Conservation (phyloP, 495 filamentous ascomycete genomes). For the Podospora pseudocomata region DNA sequence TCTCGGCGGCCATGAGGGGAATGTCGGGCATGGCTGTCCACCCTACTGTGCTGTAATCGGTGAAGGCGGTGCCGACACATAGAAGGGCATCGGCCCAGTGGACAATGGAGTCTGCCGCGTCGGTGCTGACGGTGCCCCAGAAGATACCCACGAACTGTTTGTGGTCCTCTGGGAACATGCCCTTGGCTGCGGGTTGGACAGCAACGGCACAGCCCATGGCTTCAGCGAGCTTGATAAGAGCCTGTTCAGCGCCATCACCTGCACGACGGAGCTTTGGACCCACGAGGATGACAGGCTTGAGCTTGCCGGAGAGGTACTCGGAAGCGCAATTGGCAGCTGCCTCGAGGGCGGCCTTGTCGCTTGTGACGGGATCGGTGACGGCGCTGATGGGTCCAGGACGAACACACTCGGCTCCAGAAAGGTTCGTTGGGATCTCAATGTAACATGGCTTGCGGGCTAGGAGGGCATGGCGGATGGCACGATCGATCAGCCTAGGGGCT, state of each 20-base stretch:
- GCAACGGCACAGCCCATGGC: slow-evolving; percentile 27
- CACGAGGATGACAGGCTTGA: slow-evolving; percentile 26
- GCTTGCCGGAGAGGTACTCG: slow-evolving; percentile 25
- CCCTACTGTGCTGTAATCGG: slow-evolving; percentile 28
- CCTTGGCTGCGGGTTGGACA: slow-evolving; percentile 29
- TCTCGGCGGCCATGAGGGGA: slow-evolving; percentile 21
- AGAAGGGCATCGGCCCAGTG: slow-evolving; percentile 28
- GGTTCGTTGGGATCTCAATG: slow-evolving; percentile 76
- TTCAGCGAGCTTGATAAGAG: slow-evolving; percentile 23
- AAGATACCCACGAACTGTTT: slow-evolving; percentile 27
- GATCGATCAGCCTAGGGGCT: slow-evolving; percentile 68
- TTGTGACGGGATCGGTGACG: slow-evolving; percentile 18
- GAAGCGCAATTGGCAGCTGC: slow-evolving; percentile 20
- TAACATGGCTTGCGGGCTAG: slow-evolving; percentile 70
- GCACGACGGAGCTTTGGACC: slow-evolving; percentile 24
- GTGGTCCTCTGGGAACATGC: slow-evolving; percentile 28
- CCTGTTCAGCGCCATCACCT: slow-evolving; percentile 15
- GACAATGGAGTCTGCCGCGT: slow-evolving; percentile 25
- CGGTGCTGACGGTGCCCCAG: slow-evolving; percentile 27
- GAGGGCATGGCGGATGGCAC: slow-evolving; percentile 71
- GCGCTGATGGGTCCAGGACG: slow-evolving; percentile 26
- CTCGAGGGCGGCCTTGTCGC: slow-evolving; percentile 20
- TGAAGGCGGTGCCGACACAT: slow-evolving; percentile 26
- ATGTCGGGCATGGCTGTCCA: slow-evolving; percentile 27
- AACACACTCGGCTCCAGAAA: slow-evolving; percentile 49